phyloP scores from a whole-genome alignment of 1,284 basidiomycete genomes.

The Boletus nobilissimus region DNA sequence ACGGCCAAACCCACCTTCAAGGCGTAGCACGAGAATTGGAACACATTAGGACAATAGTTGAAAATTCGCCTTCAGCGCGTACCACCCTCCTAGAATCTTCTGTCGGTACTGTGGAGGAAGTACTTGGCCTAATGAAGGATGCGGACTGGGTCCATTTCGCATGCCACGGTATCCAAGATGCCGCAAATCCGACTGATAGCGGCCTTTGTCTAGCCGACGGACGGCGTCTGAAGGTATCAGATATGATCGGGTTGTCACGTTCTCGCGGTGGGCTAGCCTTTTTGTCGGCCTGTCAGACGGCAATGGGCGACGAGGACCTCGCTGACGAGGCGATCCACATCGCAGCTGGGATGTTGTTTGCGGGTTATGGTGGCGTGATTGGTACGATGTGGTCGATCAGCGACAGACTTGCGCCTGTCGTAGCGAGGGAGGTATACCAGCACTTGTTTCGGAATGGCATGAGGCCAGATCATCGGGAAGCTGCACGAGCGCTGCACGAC shows the following conservation, averaged over 20 bases:
- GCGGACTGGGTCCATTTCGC: conserved; percentile 23
- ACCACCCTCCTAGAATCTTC: conserved; percentile 11
- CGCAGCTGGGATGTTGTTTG: background rate
- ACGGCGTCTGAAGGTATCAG: background rate
- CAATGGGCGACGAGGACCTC: conserved; percentile 16
- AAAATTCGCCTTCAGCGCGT: background rate
- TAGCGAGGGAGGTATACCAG: conserved; percentile 20
- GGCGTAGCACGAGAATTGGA: background rate
- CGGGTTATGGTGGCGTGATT: background rate
- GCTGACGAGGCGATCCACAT: conserved; percentile 20
- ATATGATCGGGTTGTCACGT: background rate
- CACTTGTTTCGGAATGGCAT: background rate
- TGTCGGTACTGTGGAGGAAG: conserved; percentile 22
- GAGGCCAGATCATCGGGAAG: background rate
- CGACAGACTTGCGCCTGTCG: background rate
- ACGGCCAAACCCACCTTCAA: background rate
- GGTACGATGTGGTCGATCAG: background rate
- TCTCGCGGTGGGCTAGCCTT: conserved; percentile 24
- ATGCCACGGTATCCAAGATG: conserved; percentile 24
- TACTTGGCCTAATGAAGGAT: conserved; percentile 19
- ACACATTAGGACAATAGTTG: conserved; percentile 11
- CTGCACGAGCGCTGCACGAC: background rate
- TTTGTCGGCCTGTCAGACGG: conserved; percentile 28
- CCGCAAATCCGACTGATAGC: background rate
- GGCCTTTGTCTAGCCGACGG: background rate